Base-by-base conservation (phyloP, 441 rosid genomes). In the Pelargonium myrrhifolium region DNA sequence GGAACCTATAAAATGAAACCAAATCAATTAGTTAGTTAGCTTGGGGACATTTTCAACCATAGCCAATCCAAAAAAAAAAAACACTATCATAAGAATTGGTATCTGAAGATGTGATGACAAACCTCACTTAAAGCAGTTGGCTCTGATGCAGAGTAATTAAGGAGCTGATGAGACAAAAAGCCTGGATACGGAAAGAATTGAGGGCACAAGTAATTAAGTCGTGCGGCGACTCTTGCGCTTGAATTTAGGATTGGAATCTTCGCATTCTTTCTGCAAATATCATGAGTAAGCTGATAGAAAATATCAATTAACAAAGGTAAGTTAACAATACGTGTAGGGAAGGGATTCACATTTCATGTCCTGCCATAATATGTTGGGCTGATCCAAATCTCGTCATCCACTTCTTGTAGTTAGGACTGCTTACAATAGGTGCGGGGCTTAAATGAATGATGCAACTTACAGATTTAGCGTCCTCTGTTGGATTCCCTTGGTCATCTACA, bases 111-210 rank as follows among this genome's bases (percentile, higher is more conserved):
- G 67, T 59, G 12, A 69, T 61, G 37, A 68, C 86, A 78, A 66
- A 89, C 98, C 96, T 89, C 73, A 70, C 43, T 65, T 47, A 63
- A 69, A 70, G 67, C 53, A 66, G n/a, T 37, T 49, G 81, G 64
- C 64, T 79, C 72, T 22, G 65, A 53, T 9, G 72, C 59, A 1
- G 74, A 61, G 69, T 71, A 65, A 67, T 65, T 68, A 78, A 64
- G 78, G 35, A 76, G 76, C 67, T 76, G 49, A 61, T 72, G 79
- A 49, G 89, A 77, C 95, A 90, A 86, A 75, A 87, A 86, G 12
- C 96, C 97, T 31, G 93, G 84, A 72, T 90, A 86, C 10, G 97
- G 99, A 74, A 93, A 93, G 81, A 91, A 88, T 84, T 89, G 99
- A 24, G 99, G 97, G 53, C 96, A 93, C 75, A 93, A 74, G 78